Base-by-base conservation (phyloP, 2,329 filamentous ascomycete species). In the Madurella fahalii region DNA sequence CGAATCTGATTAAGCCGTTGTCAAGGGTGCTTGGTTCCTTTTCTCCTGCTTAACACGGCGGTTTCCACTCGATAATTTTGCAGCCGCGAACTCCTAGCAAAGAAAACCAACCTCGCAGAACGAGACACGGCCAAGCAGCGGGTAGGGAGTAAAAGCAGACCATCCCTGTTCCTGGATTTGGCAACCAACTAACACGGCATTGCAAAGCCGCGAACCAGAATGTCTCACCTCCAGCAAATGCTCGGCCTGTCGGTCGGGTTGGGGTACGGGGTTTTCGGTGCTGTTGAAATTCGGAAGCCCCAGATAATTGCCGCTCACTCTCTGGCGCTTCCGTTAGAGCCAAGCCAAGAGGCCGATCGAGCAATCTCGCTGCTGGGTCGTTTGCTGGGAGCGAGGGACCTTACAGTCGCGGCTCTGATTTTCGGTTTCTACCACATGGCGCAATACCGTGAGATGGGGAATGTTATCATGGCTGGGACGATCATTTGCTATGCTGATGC, bases 371-470 rank as follows among this genome's bases (percentile, higher is more conserved):
- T 59, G 32, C 42, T 62, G 34, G 12, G 51, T 11, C 59, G 56
- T 31, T 52, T 64, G 25, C 56, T 61, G 32, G 59, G 58, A 7
- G 56, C 53, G n/a, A 56, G 61, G 40, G 58, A 59, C 42, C 39
- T 62, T 9, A 54, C 51, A 40, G 56, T 64, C 52, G 58, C 57
- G 7, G 48, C 54, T 18, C 50, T 57, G 25, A 53, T 63, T 4
- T 57, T 54, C 17, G 51, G 48, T 17, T 51, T 64, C 34, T 47
- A 53, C 40, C 43, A 52, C 11, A 45, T 52, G 25, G 44, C 17
- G 47, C 9, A 52, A 54, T 40, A 47, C 7, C 41, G 48, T 41
- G 61, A 62, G 53, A 60, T 58, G 52, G 59, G 59, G 7, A 57
- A 54, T n/a, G 45, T 63, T 20, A 58, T 61, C n/a, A 50, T 61